A percentile compares a stretch with the other conserved stretches of the same genome.
Conservation (phyloP, 2,329 filamentous ascomycete species). For the Ramularia collo-cygni region DNA sequence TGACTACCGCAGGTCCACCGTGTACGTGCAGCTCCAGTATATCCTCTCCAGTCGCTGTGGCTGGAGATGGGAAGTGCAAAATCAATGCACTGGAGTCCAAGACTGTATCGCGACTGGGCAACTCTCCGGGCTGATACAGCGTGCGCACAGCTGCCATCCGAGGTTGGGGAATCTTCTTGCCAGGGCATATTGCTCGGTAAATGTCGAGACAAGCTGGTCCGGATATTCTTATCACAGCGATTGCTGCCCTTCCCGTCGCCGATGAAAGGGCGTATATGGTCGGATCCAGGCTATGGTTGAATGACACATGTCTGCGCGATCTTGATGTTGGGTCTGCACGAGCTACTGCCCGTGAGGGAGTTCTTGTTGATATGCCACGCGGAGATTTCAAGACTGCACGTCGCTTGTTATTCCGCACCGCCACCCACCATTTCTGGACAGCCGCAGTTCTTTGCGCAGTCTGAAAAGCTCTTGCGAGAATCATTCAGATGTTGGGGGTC, state of each 20-base stretch:
- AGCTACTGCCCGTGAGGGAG: too few relatives aligned
- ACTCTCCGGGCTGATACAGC: slow-evolving; percentile 53
- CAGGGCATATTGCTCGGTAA: slow-evolving; percentile 56
- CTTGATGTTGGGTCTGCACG: too few relatives aligned
- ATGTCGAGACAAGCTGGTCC: slow-evolving; percentile 67
- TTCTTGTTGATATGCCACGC: too few relatives aligned
- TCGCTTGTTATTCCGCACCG: too few relatives aligned
- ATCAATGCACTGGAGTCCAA: slow-evolving; percentile 74
- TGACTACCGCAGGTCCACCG: slow-evolving; percentile 81
- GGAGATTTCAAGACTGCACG: too few relatives aligned
- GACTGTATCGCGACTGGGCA: slow-evolving; percentile 39
- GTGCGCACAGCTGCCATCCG: slow-evolving; percentile 66
- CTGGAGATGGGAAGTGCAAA: slow-evolving; percentile 73
- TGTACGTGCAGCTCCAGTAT: slow-evolving; percentile 92
- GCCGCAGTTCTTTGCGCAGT: too few relatives aligned
- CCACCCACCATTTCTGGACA: too few relatives aligned
- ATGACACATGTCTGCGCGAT: too few relatives aligned
- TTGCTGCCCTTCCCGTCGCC: slow-evolving; percentile 75
- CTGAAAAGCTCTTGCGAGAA: too few relatives aligned
- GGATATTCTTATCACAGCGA: slow-evolving; percentile 83
- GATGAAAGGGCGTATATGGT: slow-evolving; percentile 94
- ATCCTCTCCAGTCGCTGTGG: slow-evolving; percentile 86
- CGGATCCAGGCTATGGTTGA: slow-evolving; percentile 11
- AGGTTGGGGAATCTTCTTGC: slow-evolving; percentile 47
- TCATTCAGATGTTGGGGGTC: too few relatives aligned